These are phyloP conservation scores for Retiboletus fuscus DNA, from an alignment of 1,284 basidiomycete species.

Conservation along the genomic window DNA sequence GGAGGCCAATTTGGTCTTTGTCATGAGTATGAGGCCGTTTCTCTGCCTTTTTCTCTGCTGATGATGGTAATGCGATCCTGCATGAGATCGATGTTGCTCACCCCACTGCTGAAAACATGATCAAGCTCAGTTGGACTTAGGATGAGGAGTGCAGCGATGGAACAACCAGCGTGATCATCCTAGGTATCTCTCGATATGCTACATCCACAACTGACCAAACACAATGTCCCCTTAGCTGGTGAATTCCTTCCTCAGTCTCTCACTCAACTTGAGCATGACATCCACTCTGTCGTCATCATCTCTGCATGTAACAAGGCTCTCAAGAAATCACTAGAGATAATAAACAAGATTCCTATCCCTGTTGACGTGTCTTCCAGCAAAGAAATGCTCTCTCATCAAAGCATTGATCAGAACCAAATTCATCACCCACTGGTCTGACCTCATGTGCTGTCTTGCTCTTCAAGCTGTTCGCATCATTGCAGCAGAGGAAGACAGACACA, in stretches of 20 bases:
- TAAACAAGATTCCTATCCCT: slow-evolving; percentile 88
- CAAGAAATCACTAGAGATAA: slow-evolving; percentile 89
- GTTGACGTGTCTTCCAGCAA: slow-evolving; percentile 90
- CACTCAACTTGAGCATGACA: slow-evolving; percentile 92
- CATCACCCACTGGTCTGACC: slow-evolving; percentile 94
- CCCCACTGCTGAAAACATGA: slow-evolving; percentile 99
- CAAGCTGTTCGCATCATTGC: slow-evolving; percentile 91
- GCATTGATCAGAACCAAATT: slow-evolving; percentile 99
- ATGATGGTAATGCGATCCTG: slow-evolving; percentile 96
- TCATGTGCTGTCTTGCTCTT: slow-evolving; percentile 98
- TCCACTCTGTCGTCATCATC: slow-evolving; percentile 99
- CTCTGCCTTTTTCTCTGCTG: too few relatives aligned
- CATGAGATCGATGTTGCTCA: slow-evolving; percentile 98
- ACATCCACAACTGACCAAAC: background rate
- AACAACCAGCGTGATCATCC: slow-evolving; percentile 97
- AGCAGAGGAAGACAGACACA: slow-evolving; percentile 69
- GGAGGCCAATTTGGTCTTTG: too few relatives aligned
- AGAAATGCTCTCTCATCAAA: slow-evolving; percentile 98
- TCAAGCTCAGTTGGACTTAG: slow-evolving; percentile 96
- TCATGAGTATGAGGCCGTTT: too few relatives aligned
- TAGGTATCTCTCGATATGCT: slow-evolving; percentile 64
- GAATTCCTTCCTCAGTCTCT: slow-evolving; percentile 97
- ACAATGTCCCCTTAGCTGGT: slow-evolving; percentile 70
- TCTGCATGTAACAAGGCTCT: slow-evolving; percentile 97
- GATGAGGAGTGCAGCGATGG: slow-evolving; percentile 99